Evolutionary conservation across 371 early-diverging fungal genomes (phyloP).

Genomic region (Apophysomyces elegans): DNA sequence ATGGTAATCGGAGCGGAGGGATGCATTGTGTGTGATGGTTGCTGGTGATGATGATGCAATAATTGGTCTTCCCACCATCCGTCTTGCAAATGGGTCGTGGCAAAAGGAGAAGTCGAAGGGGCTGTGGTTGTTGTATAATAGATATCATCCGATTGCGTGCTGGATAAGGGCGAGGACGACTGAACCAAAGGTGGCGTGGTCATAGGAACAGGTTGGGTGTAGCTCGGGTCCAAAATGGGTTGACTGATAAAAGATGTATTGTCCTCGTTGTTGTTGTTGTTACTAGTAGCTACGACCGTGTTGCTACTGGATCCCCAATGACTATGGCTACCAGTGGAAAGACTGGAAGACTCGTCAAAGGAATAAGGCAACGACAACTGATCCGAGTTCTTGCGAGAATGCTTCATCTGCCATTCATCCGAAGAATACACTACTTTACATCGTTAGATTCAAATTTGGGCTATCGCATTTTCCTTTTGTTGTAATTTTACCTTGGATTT

Average conservation of each 20-base stretch:
- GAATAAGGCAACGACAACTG: slow-evolving; percentile 7
- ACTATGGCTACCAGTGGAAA: not conserved
- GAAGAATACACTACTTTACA: not conserved
- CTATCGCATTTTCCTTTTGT: not conserved
- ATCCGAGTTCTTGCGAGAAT: slow-evolving; percentile 4
- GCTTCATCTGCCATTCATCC: not conserved
- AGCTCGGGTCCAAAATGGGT: slow-evolving; percentile 4
- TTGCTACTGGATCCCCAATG: not conserved
- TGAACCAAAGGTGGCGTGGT: slow-evolving; percentile 9
- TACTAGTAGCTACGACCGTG: too few relatives aligned
- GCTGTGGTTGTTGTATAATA: not conserved
- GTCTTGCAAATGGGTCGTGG: not conserved
- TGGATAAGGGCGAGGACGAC: slow-evolving; percentile 1
- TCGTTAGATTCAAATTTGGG: not conserved
- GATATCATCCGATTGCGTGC: slow-evolving; percentile 5
- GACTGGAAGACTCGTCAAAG: not conserved
- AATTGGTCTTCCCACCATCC: slow-evolving; percentile 4
- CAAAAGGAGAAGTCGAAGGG: slow-evolving; percentile 4
- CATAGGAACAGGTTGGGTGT: not conserved
- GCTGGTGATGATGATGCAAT: not conserved
- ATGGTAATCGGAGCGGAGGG: too few relatives aligned
- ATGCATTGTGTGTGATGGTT: not conserved
- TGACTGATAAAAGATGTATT: slow-evolving; percentile 3
- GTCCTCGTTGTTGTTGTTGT: not conserved
- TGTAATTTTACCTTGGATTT: slow-evolving; percentile 2